Evolutionary conservation across 176 grass and related monocot genomes (phyloP), one percentile per base, ranked within the genome.

Genomic region (Aegilops sharonensis): DNA sequence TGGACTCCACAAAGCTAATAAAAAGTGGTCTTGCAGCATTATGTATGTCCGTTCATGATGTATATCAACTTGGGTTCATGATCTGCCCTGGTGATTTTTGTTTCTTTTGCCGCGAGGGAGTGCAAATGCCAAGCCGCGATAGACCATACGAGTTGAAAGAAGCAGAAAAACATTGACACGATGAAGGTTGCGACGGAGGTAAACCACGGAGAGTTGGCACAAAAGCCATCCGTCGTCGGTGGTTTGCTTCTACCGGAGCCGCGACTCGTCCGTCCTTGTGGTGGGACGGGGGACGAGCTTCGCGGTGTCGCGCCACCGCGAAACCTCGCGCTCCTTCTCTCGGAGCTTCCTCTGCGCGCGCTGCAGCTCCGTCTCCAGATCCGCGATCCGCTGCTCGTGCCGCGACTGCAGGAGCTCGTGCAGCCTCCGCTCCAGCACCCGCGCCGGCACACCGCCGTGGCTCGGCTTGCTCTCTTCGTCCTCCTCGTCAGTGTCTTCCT

Each of bases 251-350:
- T 76, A 92, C 85, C 93, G 87, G 64, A 90, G 69, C 18, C 70
- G 75, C 10, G 91, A 82, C 18, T 99, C 97, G 43, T 92, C 92
- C 52, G 25, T 25, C 25, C 25, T 82, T 88, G 79, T 93, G 92
- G 40, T 83, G 85, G 8, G 92, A 85, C 70, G 25, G 25, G 25
- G 25, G 25, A 92, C 92, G 56, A 96, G 87, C 65, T 85, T 92
- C 63, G 97, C 90, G 1, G 94, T 96, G 97, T 99, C 92, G 84
- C 85, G 92, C 97, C 94, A 99, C 90, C 97, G 93, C 72, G 52
- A 89, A 54, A 94, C 84, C 88, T 96, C 97, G 45, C 90, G 86
- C 79, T 96, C 94, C 79, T 87, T 94, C 6, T 96, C 92, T 6
- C 17, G 50, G 13, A 99, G 92, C 86, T 87, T 94, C 75, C 37